Percentiles rank a stretch among this genome's conserved stretches.
phyloP scores from a whole-genome alignment of 441 rosid genomes.

The Erysimum cheiri region DNA sequence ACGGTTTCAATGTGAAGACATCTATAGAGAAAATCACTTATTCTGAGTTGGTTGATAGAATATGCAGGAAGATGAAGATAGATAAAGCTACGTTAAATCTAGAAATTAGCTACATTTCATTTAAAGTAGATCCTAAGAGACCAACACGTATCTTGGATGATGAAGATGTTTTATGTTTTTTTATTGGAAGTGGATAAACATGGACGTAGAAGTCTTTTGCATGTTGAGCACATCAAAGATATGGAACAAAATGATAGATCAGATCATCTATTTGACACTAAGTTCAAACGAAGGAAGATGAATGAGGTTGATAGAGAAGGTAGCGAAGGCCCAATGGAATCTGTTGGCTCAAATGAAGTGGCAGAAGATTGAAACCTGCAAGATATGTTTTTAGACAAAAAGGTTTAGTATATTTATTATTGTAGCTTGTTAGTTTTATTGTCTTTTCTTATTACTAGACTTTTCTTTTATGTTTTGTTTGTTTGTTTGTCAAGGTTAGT shows the following conservation, averaged over 20 bases:
- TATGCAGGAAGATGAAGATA: neutral
- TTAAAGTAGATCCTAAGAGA: neutral
- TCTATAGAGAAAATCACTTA: neutral
- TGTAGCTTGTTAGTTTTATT: neutral
- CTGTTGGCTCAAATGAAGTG: constrained; percentile 1
- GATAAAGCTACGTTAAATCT: neutral
- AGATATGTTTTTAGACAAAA: neutral
- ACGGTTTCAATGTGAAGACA: neutral
- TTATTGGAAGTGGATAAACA: neutral
- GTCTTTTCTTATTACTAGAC: neutral
- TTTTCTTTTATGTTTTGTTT: no score
- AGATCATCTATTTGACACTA: no score
- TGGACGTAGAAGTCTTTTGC: neutral
- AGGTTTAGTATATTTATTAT: neutral
- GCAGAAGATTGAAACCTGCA: neutral
- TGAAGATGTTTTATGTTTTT: neutral
- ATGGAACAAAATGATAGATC: neutral
- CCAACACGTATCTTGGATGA: neutral
- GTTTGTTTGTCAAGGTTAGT: no score
- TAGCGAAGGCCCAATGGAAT: neutral
- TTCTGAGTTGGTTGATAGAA: neutral
- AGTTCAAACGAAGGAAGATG: no score
- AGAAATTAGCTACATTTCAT: neutral
- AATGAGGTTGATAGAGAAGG: neutral
- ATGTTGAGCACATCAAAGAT: neutral